Evolutionary conservation across 768 basidiomycete species (phyloP).

Genomic region (Russula olivacea): DNA sequence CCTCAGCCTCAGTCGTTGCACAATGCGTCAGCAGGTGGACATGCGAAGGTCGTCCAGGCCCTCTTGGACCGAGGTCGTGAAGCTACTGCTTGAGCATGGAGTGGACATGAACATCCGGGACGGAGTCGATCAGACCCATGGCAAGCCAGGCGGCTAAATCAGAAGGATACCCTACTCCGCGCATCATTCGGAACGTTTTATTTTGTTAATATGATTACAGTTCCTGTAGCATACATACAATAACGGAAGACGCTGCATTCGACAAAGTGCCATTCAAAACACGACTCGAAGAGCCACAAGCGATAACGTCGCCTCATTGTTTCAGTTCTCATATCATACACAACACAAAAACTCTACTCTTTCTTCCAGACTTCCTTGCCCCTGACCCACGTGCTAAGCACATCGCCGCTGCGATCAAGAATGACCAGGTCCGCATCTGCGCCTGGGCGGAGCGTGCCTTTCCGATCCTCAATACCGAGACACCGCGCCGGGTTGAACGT

Average conservation of each 20-base stretch:
- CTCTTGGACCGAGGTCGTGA: too few relatives aligned
- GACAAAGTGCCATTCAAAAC: neutral
- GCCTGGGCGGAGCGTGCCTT: conserved; percentile 77
- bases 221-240: too few relatives aligned
- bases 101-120: too few relatives aligned
- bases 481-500: conserved; percentile 83
- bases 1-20: too few relatives aligned
- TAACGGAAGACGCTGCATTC: neutral
- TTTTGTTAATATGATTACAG: too few relatives aligned
- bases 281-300: neutral
- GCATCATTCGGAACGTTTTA: too few relatives aligned
- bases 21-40: too few relatives aligned
- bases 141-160: too few relatives aligned
- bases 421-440: conserved; percentile 83
- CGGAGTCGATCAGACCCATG: too few relatives aligned
- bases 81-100: too few relatives aligned
- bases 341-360: neutral
- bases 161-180: too few relatives aligned
- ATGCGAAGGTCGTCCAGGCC: too few relatives aligned
- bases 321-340: neutral
- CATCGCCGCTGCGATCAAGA: conserved; percentile 59
- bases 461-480: conserved; percentile 69
- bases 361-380: conserved; percentile 67
- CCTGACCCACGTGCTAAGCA: conserved; percentile 69
- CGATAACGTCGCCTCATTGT: neutral